Evolutionary conservation across 1,139 yeast genomes (phyloP), one percentile per base, ranked within the genome.

Genomic region (Eremothecium cymbalariae): DNA sequence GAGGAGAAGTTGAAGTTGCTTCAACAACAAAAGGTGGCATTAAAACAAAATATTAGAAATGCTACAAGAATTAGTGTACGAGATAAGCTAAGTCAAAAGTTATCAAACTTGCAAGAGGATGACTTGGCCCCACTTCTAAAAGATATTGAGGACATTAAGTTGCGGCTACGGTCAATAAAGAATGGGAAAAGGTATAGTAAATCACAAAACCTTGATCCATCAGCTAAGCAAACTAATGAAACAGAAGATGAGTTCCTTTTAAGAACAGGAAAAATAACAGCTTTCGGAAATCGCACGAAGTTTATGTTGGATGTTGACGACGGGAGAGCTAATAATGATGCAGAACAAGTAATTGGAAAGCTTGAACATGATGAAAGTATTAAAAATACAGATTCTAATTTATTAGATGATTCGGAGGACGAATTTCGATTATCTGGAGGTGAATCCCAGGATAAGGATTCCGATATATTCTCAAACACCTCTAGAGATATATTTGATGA

Each of bases 211-310:
- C 9, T 9, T 13, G 40, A 11, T 15, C 43, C 19, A 27, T 29
- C 14, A 36, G 34, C 16, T 30, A 54, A 61, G 40, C 63, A 72
- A 5, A 74, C 81, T 0, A 82, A 73, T 15, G 98, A 90, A 52
- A 61, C 83, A 0, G 84, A 82, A 48, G 74, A 74, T 38, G 97
- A 88, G 36, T 90, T 62, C 52, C 64, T 90, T 42, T 72, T 90
- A 1, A 67, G 98, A 44, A 88, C 88, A 0, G 99, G 99, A 26
- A 79, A 85, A 54, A 76, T 86, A 38, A 90, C 99, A 0, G 98
- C 98, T 0, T 90, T 90, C 64, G 94, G 96, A 8, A 75, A 74
- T 27, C 65, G 74, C 13, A 66, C 70, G 23, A 74, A 71, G 4
- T 83, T 83, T 44, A 56, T 38, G 49, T 44, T 33, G 17, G 57